Evolutionary conservation across 768 basidiomycete species (phyloP).

Genomic region (Pisolithus microcarpus): DNA sequence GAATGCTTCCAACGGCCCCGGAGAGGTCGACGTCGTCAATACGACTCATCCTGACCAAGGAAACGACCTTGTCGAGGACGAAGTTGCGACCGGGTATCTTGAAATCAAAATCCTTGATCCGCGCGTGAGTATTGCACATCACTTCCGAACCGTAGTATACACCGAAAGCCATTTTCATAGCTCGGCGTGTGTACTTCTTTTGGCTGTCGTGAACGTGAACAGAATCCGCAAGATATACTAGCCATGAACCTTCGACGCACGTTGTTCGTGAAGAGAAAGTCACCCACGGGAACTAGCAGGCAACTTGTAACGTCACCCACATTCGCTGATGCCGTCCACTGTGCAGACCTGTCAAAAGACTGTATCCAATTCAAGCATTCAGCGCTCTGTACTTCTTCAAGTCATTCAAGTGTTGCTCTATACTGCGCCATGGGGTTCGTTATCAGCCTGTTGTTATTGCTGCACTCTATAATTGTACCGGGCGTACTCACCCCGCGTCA

Average conservation of each 20-base stretch:
- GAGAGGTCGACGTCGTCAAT: not conserved
- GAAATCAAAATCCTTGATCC: not conserved
- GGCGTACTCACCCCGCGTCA: too few species aligned
- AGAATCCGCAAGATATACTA: constrained; percentile 18
- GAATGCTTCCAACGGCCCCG: not conserved
- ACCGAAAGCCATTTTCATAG: not conserved
- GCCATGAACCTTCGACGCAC: constrained; percentile 13
- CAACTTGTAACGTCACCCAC: not conserved
- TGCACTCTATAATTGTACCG: too few species aligned
- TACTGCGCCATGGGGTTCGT: too few species aligned
- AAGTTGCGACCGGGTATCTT: not conserved
- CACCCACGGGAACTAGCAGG: not conserved
- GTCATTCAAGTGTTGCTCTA: too few species aligned
- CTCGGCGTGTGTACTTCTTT: not conserved
- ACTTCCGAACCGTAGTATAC: not conserved
- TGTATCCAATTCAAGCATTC: too few species aligned
- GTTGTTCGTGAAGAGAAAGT: not conserved
- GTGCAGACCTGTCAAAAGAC: too few species aligned
- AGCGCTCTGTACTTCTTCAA: too few species aligned
- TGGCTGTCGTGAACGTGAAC: constrained; percentile 3
- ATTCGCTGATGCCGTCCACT: not conserved
- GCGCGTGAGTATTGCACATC: not conserved
- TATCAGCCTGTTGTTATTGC: too few species aligned
- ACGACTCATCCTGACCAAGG: not conserved
- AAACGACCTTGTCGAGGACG: not conserved